These are phyloP conservation scores for Fusarium buharicum DNA, from an alignment of 2,329 filamentous ascomycete genomes.

Conservation along the genomic window DNA sequence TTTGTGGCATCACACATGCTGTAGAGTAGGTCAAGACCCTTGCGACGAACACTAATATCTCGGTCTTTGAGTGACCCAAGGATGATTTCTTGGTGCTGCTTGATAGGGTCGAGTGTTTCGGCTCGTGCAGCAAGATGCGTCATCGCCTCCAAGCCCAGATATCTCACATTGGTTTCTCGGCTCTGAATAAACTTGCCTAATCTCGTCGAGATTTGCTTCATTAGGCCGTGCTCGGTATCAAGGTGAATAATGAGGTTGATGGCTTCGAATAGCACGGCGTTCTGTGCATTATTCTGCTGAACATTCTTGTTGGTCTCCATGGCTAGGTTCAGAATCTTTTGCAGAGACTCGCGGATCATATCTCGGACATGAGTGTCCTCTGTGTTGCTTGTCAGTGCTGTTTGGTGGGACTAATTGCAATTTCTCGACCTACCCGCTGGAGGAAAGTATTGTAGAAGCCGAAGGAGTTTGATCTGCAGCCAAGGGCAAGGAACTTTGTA, in stretches of 20 bases:
- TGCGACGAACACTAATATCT: slow-evolving; percentile 95
- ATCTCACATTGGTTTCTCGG: slow-evolving; percentile 95
- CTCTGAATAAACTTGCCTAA: slow-evolving; percentile 97
- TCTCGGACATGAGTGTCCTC: slow-evolving; percentile 93
- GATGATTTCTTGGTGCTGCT: slow-evolving; percentile 97
- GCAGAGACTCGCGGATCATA: slow-evolving; percentile 90
- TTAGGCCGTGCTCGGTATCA: slow-evolving; percentile 91
- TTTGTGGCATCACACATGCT: slow-evolving; percentile 99
- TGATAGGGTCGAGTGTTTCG: slow-evolving; percentile 95
- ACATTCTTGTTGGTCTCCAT: slow-evolving; percentile 98
- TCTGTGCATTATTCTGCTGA: slow-evolving; percentile 98
- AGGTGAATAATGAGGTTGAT: slow-evolving; percentile 99
- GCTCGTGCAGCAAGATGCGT: slow-evolving; percentile 94
- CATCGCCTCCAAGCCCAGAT: slow-evolving; percentile 96
- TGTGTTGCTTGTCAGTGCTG: slow-evolving; percentile 50
- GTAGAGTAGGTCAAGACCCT: slow-evolving; percentile 95
- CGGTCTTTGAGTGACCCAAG: slow-evolving; percentile 92
- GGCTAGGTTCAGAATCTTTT: slow-evolving; percentile 89
- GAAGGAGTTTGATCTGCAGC: slow-evolving; percentile 94
- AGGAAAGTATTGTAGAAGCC: slow-evolving; percentile 93
- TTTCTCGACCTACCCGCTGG: slow-evolving; percentile 75
- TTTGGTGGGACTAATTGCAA: not conserved
- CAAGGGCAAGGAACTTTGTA: slow-evolving; percentile 99
- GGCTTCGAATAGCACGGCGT: slow-evolving; percentile 96
- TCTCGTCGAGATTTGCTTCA: slow-evolving; percentile 93